Evolutionary conservation across 2,329 filamentous ascomycete species (phyloP).

Genomic region (Cercospora berteroae): DNA sequence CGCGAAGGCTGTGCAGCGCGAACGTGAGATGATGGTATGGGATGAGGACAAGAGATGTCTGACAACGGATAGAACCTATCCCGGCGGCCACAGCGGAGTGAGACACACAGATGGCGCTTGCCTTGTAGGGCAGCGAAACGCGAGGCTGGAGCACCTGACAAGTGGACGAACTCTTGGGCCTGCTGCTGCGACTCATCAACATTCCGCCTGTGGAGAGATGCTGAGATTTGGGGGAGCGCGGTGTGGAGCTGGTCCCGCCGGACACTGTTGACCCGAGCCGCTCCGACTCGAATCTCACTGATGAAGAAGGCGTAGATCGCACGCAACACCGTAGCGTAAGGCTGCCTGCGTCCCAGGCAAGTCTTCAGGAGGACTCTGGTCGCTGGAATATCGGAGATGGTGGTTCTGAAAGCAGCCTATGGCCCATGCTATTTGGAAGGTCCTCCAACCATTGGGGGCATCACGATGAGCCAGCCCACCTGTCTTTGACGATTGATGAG

Average conservation of each 20-base stretch:
- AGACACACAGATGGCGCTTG: not conserved
- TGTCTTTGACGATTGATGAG: conserved; percentile 8
- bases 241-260: conserved; percentile 1
- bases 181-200: not conserved
- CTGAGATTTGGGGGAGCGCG: not conserved
- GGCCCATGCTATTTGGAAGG: not conserved
- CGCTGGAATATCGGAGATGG: not conserved
- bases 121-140: not conserved
- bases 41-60: not conserved
- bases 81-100: not conserved
- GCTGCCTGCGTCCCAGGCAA: not conserved
- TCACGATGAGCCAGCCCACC: not conserved
- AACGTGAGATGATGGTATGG: not conserved
- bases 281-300: not conserved
- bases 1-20: not conserved
- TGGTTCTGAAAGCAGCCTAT: not conserved
- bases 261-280: conserved; percentile 4
- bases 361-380: not conserved
- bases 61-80: not conserved
- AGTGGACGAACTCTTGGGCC: not conserved
- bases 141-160: not conserved
- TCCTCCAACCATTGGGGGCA: not conserved
- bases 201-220: not conserved
- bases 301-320: not conserved
- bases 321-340: not conserved